Evolutionary conservation across 139 green algal species (phyloP), one percentile per base, ranked within the genome.

Genomic region (Dunaliella sp.): DNA sequence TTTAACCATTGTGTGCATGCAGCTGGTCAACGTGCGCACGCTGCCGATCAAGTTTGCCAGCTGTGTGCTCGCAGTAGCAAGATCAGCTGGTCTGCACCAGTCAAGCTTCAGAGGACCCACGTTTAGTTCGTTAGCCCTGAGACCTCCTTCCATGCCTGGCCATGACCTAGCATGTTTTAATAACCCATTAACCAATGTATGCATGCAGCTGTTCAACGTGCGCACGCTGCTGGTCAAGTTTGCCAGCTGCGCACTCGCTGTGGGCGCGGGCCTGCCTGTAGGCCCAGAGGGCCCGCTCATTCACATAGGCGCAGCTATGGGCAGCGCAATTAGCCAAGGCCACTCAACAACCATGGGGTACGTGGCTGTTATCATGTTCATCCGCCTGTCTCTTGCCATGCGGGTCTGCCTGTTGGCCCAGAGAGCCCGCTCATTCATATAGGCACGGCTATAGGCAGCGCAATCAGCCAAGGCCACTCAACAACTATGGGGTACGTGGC

Each of bases 271-370:
- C 0, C 89, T 98, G 83, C 95, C 95, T 1, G 95, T 98, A 2
- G 95, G 95, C 0, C 95, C 95, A 0, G 95, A 98, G 89, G 95
- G 95, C 3, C 95, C 95, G 38, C 95, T 98, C 85, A 94, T 98
- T 36, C 95, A 98, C 92, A 96, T 98, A 30, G 96, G 95, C 0
- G 95, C 95, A 30, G 91, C 89, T 58, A 77, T 95, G 28, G 93
- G 93, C 2, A 90, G 91, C 0, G 95, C 93, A 24, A 88, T 98
- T 33, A 92, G 82, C 72, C 74, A 86, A 87, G 94, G 95, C 31
- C 93, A 98, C 88, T 97, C 94, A 80, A 97, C 95, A 25, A 97
- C 93, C 1, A 86, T 97, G 80, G 91, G 83, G 87, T 35, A 24
- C 1, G 79, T 81, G 2, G 7, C 2, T 36, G 30, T 81, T 81